Base-by-base conservation (phyloP, 441 rosid species). In the Populus tomentosa region DNA sequence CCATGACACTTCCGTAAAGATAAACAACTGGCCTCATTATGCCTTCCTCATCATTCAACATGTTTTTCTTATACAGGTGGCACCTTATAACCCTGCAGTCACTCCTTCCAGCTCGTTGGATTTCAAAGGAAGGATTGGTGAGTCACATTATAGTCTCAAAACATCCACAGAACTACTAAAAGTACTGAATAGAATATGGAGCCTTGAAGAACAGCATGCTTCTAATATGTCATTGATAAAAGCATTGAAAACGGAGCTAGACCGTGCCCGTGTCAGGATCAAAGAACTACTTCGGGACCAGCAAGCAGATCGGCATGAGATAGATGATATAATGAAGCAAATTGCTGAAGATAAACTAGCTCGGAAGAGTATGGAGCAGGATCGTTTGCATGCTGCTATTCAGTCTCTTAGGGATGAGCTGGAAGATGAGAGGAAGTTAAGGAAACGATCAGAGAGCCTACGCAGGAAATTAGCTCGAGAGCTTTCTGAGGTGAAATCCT, bases 111-210 rank as follows among this genome's bases (percentile, higher is more conserved):
- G 94, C 84, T 95, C 93, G 10, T 68, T 95, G 65, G 94, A 89
- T 72, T 86, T 85, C 20, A 88, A 80, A 79, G 95, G 91, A 81
- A 89, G 93, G 83, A 80, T 80, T 71, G 94, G 93, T 18, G 95
- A 91, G 77, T 83, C 95, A 13, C 88, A 84, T 42, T 85, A 85
- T 86, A 90, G 85, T 82, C 92, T 94, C 69, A 91, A 96, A 83
- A 91, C 99, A 64, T 94, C 98, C 13, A 91, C 97, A 0, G 98
- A 96, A 83, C 88, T 96, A 81, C 87, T 94, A 9, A 96, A 96
- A 86, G 98, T 96, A 71, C 81, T 96, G 73, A 96, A 96, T 69
- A 87, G 89, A 70, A 94, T 96, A 59, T 94, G 98, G 98, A 90
- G 89, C 81, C 86, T 91, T 73, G 98, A 96, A 86, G 99, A 90